Evolutionary conservation across 2,329 filamentous ascomycete genomes (phyloP).

Genomic region (Amesomyces nigricolor): DNA sequence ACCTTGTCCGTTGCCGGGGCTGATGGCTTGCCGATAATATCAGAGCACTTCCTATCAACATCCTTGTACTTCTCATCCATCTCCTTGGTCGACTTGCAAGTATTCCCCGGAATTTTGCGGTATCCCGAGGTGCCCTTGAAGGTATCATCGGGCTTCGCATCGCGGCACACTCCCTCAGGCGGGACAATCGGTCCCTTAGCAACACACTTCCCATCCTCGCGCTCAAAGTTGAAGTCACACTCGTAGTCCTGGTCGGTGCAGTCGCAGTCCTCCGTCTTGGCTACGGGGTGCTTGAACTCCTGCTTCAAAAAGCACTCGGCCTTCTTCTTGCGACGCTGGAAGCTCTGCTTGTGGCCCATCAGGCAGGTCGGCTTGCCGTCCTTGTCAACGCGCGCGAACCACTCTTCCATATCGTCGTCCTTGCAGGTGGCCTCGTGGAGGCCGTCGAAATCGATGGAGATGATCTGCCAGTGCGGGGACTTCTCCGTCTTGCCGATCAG

Average conservation of each 20-base stretch:
- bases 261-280: conserved; percentile 67
- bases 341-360: conserved; percentile 94
- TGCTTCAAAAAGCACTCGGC: conserved; percentile 84
- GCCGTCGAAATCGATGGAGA: conserved; percentile 77
- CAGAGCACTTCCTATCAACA: conserved; percentile 72
- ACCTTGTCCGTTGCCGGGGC: conserved; percentile 63
- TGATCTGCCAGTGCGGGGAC: conserved; percentile 53
- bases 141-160: conserved; percentile 56
- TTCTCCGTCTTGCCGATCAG: conserved; percentile 59
- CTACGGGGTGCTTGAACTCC: conserved; percentile 72
- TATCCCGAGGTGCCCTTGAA: conserved; percentile 87
- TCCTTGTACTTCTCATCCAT: conserved; percentile 63
- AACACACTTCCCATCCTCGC: conserved; percentile 63
- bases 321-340: conserved; percentile 75
- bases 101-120: conserved; percentile 81
- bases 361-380: conserved; percentile 79
- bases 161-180: conserved; percentile 69
- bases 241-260: conserved; percentile 86
- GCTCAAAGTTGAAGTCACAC: conserved; percentile 88
- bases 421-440: conserved; percentile 76
- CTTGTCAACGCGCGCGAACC: conserved; percentile 77
- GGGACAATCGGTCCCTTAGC: conserved; percentile 55
- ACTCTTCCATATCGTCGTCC: conserved; percentile 75
- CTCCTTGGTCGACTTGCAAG: conserved; percentile 54
- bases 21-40: conserved; percentile 44